These are phyloP conservation scores for Rostrohypoxylon terebratum DNA, from an alignment of 495 filamentous ascomycete genomes.

Conservation along the genomic window DNA sequence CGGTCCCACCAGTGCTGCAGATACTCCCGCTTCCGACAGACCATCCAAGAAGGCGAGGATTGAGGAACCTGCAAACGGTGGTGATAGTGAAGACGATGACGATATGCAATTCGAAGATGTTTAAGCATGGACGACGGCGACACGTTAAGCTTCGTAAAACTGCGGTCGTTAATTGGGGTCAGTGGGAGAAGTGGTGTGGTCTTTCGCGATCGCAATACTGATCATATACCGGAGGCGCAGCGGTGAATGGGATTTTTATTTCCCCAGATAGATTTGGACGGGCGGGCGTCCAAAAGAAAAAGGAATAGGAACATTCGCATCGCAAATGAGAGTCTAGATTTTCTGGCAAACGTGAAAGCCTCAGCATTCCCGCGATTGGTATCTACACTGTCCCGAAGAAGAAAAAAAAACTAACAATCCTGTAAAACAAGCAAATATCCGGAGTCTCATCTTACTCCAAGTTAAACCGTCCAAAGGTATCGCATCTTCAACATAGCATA, in stretches of 20 bases:
- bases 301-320: constrained; percentile 15
- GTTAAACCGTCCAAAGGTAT: constrained; percentile 34
- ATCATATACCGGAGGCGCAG: constrained; percentile 21
- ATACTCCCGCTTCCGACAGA: constrained; percentile 55
- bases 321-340: neutral
- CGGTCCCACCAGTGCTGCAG: constrained; percentile 52
- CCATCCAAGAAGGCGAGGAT: constrained; percentile 68
- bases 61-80: constrained; percentile 57
- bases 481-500: constrained; percentile 25
- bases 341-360: constrained; percentile 20
- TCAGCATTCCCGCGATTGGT: neutral
- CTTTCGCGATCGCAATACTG: constrained; percentile 18
- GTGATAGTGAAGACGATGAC: constrained; percentile 66
- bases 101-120: constrained; percentile 77
- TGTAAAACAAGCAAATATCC: constrained; percentile 29
- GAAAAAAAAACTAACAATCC: neutral
- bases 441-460: constrained; percentile 30
- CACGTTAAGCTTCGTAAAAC: neutral
- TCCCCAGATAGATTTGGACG: constrained; percentile 4
- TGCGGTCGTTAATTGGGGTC: neutral
- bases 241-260: constrained; percentile 13
- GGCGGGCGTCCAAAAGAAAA: constrained; percentile 36
- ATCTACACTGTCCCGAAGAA: constrained; percentile 31
- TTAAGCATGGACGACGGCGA: constrained; percentile 13
- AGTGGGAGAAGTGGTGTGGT: constrained; percentile 3